Evolutionary conservation across 768 basidiomycete genomes (phyloP), one percentile per base, ranked within the genome.

Genomic region (Hericium erinaceus): DNA sequence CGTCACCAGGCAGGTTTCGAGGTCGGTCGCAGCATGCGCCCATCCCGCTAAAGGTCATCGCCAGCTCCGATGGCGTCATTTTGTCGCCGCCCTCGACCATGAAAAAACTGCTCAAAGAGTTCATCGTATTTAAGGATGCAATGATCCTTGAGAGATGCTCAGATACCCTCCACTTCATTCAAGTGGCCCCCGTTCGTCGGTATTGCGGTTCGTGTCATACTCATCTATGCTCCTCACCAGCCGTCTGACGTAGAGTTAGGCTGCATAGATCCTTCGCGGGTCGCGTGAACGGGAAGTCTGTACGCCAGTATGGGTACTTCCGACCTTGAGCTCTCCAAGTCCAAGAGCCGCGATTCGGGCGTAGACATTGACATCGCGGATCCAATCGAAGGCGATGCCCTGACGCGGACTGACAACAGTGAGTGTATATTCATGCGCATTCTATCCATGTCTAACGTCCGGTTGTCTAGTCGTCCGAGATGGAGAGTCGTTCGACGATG

Each of bases 401-500:
- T 53, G 8, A 18, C 33, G 11, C n/a, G 52, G 2, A 24, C 16
- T 4, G 39, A 39, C 38, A 18, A n/a, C n/a, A n/a, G 18, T n/a
- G n/a, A 46, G 44, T 39, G 33, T 39, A 13, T n/a, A 18, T 26
- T 51, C 50, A 15, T 28, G 26, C 28, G n/a, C 26, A 26, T 5
- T 16, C 12, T 26, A 3, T 28, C 2, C 24, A 13, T 13, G 11
- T 2, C 9, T 37, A 26, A 26, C 44, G 12, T 15, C 44, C 2
- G 44, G 20, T 16, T 20, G 26, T 33, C 33, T 6, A 33, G n/a
- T 38, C 48, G 39, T 33, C 24, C 50, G 48, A 6, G 20, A 39
- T 38, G 46, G 46, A 18, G 58, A 52, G 15, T 39, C 26, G 28
- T 48, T 56, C 28, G 39, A 37, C 56, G 80, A 7, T 64, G 79